Percentiles rank a stretch among this genome's conserved stretches.
Conservation (phyloP, 163 green algal genomes). For the Chlamydomonas reinhardtii region DNA sequence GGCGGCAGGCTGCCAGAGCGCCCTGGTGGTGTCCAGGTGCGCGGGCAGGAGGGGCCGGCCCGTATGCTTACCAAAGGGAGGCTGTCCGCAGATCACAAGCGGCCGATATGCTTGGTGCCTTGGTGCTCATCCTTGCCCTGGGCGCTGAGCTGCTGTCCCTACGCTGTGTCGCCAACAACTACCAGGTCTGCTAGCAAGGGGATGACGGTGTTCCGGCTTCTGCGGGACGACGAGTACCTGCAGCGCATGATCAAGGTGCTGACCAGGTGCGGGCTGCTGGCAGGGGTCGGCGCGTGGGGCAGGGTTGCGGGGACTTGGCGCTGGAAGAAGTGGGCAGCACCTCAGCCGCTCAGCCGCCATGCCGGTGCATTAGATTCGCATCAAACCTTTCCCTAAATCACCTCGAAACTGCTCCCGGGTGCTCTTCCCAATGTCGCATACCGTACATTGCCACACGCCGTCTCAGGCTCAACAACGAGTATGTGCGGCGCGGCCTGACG, state of each 20-base stretch:
- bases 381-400: background rate
- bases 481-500: conserved; percentile 1
- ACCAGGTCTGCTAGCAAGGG: conserved; percentile 48
- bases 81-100: too few relatives aligned
- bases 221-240: conserved; percentile 45
- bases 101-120: too few relatives aligned
- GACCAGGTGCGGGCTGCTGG: background rate
- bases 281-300: too few relatives aligned
- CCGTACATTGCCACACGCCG: background rate
- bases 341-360: too few relatives aligned
- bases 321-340: too few relatives aligned
- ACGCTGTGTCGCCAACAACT: too few relatives aligned
- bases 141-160: too few relatives aligned
- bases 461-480: conserved; percentile 9
- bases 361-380: too few relatives aligned
- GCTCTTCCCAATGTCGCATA: too few relatives aligned
- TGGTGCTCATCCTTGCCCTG: too few relatives aligned
- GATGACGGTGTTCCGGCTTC: conserved; percentile 26
- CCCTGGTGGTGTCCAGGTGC: conserved; percentile 64
- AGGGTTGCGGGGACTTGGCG: too few relatives aligned
- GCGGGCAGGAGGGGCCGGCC: background rate
- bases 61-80: too few relatives aligned
- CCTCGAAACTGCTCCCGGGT: background rate
- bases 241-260: conserved; percentile 10
- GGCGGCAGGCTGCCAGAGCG: conserved; percentile 60